Percentiles rank a stretch among this genome's conserved stretches.
Evolutionary conservation across 148 eudicot genomes (phyloP).

Genomic region (Silene conica): DNA sequence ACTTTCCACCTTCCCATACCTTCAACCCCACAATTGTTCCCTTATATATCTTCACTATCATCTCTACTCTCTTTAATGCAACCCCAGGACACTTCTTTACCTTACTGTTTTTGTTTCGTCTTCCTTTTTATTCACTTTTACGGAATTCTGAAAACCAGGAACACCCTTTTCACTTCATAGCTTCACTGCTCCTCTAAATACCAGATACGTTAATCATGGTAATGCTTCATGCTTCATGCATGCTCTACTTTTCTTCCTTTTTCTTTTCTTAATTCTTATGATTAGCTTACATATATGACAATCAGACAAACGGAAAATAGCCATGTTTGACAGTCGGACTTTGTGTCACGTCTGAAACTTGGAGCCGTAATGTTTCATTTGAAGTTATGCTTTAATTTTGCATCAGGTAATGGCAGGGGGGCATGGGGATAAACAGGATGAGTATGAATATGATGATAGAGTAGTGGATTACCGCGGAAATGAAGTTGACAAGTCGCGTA

Average conservation of each 20-base stretch:
- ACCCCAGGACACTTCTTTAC: constrained; percentile 5
- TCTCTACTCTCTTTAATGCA: constrained; percentile 15
- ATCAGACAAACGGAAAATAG: no score
- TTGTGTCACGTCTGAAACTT: no score
- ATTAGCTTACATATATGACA: no score
- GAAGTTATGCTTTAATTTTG: neutral
- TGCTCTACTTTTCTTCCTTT: neutral
- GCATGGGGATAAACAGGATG: constrained; percentile 36
- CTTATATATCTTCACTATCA: constrained; percentile 10
- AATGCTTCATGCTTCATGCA: constrained; percentile 2
- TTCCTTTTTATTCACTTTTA: constrained; percentile 5
- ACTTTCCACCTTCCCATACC: neutral
- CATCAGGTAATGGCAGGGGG: constrained; percentile 59
- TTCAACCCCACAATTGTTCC: constrained; percentile 8
- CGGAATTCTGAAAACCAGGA: neutral
- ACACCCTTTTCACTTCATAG: neutral
- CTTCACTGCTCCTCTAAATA: neutral
- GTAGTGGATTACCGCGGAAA: constrained; percentile 67
- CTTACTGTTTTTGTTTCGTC: neutral
- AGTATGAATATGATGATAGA: constrained; percentile 20
- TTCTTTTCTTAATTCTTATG: no score
- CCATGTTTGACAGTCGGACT: no score
- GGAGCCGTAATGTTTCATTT: no score
- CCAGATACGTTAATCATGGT: constrained; percentile 25
- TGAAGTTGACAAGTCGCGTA: constrained; percentile 66